phyloP scores from a whole-genome alignment of 129 eudicot species.

The Flaveria linearis region DNA sequence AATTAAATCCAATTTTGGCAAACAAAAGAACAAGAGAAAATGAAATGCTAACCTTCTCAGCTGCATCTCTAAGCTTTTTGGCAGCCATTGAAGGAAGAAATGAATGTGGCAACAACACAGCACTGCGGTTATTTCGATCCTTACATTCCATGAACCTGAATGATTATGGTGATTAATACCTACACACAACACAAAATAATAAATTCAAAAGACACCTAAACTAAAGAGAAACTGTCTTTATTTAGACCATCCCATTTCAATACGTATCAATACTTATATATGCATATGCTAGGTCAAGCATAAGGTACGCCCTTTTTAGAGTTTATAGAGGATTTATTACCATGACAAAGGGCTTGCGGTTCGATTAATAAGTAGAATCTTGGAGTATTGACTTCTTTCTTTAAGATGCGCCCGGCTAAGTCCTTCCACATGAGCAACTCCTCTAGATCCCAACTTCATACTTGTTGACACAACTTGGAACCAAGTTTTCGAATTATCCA shows the following conservation, averaged over 20 bases:
- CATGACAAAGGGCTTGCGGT: slow-evolving; percentile 94
- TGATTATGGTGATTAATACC: slow-evolving; percentile 64
- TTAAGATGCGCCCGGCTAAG: slow-evolving; percentile 59
- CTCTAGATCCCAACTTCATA: slow-evolving; percentile 89
- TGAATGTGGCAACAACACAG: slow-evolving; percentile 77
- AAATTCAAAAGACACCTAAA: slow-evolving; percentile 33
- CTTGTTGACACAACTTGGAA: slow-evolving; percentile 67
- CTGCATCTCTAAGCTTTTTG: slow-evolving; percentile 79
- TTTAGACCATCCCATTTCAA: not conserved
- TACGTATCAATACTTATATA: not conserved
- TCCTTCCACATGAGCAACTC: slow-evolving; percentile 80
- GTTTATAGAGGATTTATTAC: slow-evolving; percentile 38
- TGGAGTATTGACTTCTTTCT: slow-evolving; percentile 47
- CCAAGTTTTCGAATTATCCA: slow-evolving; percentile 85
- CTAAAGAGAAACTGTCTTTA: not conserved
- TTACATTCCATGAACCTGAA: slow-evolving; percentile 99
- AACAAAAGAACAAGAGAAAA: not conserved
- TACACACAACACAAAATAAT: slow-evolving; percentile 52
- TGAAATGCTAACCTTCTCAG: slow-evolving; percentile 59
- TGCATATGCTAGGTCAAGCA: not conserved
- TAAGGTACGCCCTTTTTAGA: not conserved
- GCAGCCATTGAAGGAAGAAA: slow-evolving; percentile 98
- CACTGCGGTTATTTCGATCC: slow-evolving; percentile 79
- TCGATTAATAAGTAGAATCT: slow-evolving; percentile 87
- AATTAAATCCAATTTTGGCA: not conserved